phyloP scores from a whole-genome alignment of 2,329 filamentous ascomycete species.

The Fusarium illudens region DNA sequence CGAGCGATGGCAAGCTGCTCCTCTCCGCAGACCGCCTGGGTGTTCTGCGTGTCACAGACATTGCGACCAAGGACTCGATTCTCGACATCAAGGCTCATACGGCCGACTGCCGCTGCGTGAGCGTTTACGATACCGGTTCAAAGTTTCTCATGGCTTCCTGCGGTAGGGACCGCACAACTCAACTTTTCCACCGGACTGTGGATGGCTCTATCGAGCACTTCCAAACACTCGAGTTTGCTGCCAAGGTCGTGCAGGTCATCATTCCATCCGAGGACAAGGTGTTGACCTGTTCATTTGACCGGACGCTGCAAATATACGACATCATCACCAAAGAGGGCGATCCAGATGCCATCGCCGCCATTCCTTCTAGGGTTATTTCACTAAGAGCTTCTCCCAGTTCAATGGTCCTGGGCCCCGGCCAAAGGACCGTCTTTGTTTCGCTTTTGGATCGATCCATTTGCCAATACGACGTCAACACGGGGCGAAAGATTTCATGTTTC shows the following conservation, averaged over 20 bases:
- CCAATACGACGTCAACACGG: conserved; percentile 71
- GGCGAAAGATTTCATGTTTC: conserved; percentile 76
- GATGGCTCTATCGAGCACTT: conserved; percentile 75
- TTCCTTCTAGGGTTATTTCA: conserved; percentile 79
- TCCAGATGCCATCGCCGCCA: conserved; percentile 74
- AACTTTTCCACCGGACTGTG: conserved; percentile 76
- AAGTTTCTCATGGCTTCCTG: conserved; percentile 79
- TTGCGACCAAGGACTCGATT: conserved; percentile 65
- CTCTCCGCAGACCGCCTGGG: conserved; percentile 88
- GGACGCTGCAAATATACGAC: conserved; percentile 85
- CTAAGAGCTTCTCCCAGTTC: conserved; percentile 88
- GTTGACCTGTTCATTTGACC: conserved; percentile 87
- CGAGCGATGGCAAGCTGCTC: conserved; percentile 70
- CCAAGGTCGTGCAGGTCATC: conserved; percentile 78
- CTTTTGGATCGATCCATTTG: conserved; percentile 68
- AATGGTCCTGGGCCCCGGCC: conserved; percentile 75
- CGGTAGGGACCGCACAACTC: conserved; percentile 89
- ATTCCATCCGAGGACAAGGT: conserved; percentile 79
- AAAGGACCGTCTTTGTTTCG: conserved; percentile 65
- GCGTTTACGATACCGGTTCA: conserved; percentile 70
- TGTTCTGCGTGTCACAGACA: conserved; percentile 76
- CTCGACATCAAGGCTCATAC: conserved; percentile 86
- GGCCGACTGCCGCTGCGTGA: conserved; percentile 83
- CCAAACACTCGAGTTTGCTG: conserved; percentile 93
- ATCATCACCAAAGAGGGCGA: conserved; percentile 74